Evolutionary conservation across 1,284 basidiomycete species (phyloP).

Genomic region (Puccinia horiana): DNA sequence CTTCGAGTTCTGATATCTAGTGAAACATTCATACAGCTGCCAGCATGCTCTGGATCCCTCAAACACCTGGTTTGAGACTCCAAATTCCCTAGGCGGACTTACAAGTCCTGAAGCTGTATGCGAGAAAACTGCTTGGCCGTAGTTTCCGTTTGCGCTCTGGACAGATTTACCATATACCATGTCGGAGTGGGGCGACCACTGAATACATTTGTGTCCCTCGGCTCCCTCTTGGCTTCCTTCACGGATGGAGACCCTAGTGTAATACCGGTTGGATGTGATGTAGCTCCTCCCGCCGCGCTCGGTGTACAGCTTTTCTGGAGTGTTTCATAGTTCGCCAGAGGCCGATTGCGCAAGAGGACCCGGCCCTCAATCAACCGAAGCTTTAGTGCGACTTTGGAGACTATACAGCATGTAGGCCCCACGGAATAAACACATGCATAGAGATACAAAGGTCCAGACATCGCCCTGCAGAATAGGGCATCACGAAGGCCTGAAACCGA

Average conservation of each 20-base stretch:
- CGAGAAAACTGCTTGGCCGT: not conserved
- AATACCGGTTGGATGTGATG: not conserved
- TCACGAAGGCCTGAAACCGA: too few species aligned
- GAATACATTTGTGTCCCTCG: not conserved
- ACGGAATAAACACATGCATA: too few species aligned
- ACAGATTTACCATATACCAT: not conserved
- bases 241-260: not conserved
- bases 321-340: not conserved
- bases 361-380: not conserved
- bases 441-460: too few species aligned
- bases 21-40: conserved; percentile 20
- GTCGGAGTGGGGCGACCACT: not conserved
- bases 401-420: not conserved
- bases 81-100: not conserved
- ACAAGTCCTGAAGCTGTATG: conserved; percentile 21
- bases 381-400: not conserved
- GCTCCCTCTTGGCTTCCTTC: not conserved
- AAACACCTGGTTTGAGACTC: not conserved
- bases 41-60: conserved; percentile 10
- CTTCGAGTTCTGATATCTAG: not conserved
- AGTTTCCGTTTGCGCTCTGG: not conserved
- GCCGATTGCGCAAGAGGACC: not conserved
- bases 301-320: not conserved
- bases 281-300: not conserved
- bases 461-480: too few species aligned